phyloP scores from a whole-genome alignment of 164 flowering plant species.

The Euptelea pleiosperma region DNA sequence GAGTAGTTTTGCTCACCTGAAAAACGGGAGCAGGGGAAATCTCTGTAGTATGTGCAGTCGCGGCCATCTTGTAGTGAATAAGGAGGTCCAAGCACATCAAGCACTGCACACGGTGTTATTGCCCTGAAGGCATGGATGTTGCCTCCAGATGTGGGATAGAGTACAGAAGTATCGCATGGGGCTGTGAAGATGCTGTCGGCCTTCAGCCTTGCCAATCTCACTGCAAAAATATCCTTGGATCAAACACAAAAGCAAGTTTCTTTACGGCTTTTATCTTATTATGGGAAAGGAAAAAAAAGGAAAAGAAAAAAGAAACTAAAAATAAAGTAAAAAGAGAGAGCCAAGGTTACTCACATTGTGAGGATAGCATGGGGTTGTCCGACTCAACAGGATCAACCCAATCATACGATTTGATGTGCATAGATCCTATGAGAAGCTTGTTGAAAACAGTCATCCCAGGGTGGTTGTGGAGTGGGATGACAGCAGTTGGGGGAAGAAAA shows the following conservation, averaged over 20 bases:
- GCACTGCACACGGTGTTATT: conserved; percentile 73
- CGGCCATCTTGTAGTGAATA: conserved; percentile 72
- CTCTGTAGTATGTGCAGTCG: conserved; percentile 65
- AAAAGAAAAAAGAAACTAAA: not conserved
- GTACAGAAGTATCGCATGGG: conserved; percentile 67
- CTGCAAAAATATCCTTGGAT: conserved; percentile 40
- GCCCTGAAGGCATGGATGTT: conserved; percentile 88
- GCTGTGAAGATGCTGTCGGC: conserved; percentile 55
- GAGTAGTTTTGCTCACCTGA: conserved; percentile 40
- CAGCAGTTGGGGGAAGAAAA: conserved; percentile 69
- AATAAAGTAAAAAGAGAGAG: not conserved
- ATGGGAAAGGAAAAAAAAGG: not conserved
- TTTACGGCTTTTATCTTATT: not conserved
- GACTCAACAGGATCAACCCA: conserved; percentile 44
- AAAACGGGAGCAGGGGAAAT: conserved; percentile 29
- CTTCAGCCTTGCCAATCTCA: conserved; percentile 60
- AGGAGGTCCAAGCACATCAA: conserved; percentile 93
- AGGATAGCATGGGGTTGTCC: conserved; percentile 15
- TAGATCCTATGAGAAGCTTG: conserved; percentile 69
- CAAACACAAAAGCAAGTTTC: not conserved
- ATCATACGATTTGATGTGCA: conserved; percentile 88
- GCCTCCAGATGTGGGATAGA: conserved; percentile 86
- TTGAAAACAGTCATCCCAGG: conserved; percentile 94
- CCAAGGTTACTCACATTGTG: conserved; percentile 33
- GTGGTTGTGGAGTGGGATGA: conserved; percentile 90